phyloP scores from a whole-genome alignment of 331 rosid species.

The Pyrus hybrid region DNA sequence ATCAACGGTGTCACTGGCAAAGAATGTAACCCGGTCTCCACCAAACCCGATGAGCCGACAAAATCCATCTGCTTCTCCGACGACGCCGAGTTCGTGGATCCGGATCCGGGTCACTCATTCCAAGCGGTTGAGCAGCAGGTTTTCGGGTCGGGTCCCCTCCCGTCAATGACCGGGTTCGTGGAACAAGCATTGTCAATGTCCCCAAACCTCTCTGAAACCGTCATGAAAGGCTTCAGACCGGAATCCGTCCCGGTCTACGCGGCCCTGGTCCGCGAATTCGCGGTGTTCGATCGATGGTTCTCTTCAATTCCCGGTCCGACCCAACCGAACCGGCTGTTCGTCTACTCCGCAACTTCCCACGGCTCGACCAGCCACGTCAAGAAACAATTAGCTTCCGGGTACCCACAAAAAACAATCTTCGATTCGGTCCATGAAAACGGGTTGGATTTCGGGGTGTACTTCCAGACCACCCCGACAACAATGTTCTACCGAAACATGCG shows the following conservation, averaged over 20 bases:
- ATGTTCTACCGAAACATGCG: conserved; percentile 83
- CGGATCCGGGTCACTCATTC: conserved; percentile 98
- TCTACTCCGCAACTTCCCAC: conserved; percentile 94
- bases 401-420: conserved; percentile 91
- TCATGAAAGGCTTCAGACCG: conserved; percentile 90
- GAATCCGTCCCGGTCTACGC: conserved; percentile 78
- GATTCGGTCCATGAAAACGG: conserved; percentile 71
- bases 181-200: conserved; percentile 83
- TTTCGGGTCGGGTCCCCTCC: conserved; percentile 64
- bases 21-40: conserved; percentile 81
- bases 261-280: conserved; percentile 63
- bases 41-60: conserved; percentile 25
- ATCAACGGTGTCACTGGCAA: conserved; percentile 86
- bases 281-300: conserved; percentile 89
- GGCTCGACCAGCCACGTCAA: conserved; percentile 90
- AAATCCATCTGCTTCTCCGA: conserved; percentile 70
- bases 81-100: conserved; percentile 93
- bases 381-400: conserved; percentile 83
- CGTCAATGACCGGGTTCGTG: conserved; percentile 93
- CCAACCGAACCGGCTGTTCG: conserved; percentile 94
- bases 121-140: conserved; percentile 83
- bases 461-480: conserved; percentile 77
- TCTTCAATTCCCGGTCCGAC: conserved; percentile 97
- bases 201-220: conserved; percentile 66
- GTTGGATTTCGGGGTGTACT: conserved; percentile 70